Evolutionary conservation across 2,329 filamentous ascomycete species (phyloP), one percentile per base, ranked within the genome.

Genomic region (Paradendryphiella salina): DNA sequence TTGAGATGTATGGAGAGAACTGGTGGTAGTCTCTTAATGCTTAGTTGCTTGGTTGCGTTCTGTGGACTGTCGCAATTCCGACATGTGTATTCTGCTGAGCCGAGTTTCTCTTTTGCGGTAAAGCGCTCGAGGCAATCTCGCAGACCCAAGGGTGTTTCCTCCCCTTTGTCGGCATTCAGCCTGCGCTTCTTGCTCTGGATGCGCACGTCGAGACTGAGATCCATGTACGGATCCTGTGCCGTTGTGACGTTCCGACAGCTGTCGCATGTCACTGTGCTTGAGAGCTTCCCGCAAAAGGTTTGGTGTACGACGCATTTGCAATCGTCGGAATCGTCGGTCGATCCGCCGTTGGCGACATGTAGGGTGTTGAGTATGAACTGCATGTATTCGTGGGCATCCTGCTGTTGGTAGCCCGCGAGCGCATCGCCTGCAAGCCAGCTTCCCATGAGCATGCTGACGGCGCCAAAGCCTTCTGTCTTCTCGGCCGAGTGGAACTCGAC

Each of bases 311-410:
- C 89, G 73, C 93, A 99, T 52, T 86, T 84, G 77, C 94, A 97
- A 60, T 73, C 67, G 20, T 68, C 69, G 7, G 54, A 76, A 35
- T 65, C 60, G 17, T 54, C 57, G 41, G 67, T 61, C 3, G 68
- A 65, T 38, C 89, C 86, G 11, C 86, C 86, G 62, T 92, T 94
- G 33, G 90, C 79, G 8, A 77, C 85, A 69, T 96, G 93, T 13
- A 99, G 80, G 64, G 94, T 89, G 75, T 96, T 93, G 29, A 95
- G 87, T 28, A 97, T 82, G 67, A 96, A 96, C 70, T 96, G 91
- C 73, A 96, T 95, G 75, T 96, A 97, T 71, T 97, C 93, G 69
- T 97, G 93, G 0, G 93, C 93, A 69, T 97, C 93, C 76, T 97
- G 93, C 74, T 97, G 93, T 65, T 92, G 90, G 64, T 95, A 96